phyloP scores from a whole-genome alignment of 1,284 basidiomycete species.

The Tilletia caries region DNA sequence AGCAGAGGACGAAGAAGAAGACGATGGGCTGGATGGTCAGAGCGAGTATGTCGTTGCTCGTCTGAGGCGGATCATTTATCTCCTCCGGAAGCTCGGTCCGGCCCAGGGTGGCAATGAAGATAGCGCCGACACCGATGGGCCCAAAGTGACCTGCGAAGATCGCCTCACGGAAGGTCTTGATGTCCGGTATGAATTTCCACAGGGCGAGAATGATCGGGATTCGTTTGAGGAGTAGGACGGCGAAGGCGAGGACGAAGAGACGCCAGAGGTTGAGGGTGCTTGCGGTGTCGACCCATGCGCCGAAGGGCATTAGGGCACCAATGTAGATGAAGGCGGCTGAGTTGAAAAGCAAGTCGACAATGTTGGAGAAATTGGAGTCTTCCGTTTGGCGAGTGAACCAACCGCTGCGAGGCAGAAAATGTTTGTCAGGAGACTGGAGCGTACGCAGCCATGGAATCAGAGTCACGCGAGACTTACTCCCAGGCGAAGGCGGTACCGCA shows the following conservation, averaged over 20 bases:
- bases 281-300: constrained; percentile 40
- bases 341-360: constrained; percentile 74
- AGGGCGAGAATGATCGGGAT: constrained; percentile 48
- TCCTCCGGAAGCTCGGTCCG: constrained; percentile 45
- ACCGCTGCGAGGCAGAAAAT: constrained; percentile 54
- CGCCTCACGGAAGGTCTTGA: constrained; percentile 53
- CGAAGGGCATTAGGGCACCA: constrained; percentile 49
- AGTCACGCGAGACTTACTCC: constrained; percentile 90
- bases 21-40: constrained; percentile 52
- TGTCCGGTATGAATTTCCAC: constrained; percentile 53
- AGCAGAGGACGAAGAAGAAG: constrained; percentile 52
- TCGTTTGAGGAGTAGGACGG: constrained; percentile 47
- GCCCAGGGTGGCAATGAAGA: constrained; percentile 50
- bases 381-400: constrained; percentile 21
- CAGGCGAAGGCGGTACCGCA: constrained; percentile 96
- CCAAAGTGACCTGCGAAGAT: constrained; percentile 52
- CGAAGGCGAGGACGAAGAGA: constrained; percentile 45
- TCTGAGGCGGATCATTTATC: constrained; percentile 39
- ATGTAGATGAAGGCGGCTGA: constrained; percentile 53
- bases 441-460: too few species aligned
- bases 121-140: constrained; percentile 52
- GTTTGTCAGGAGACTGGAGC: constrained; percentile 55
- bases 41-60: constrained; percentile 45
- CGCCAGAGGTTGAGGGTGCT: constrained; percentile 44
- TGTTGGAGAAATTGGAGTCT: constrained; percentile 77